These are phyloP conservation scores for Aspergillus biplanus DNA, from an alignment of 495 filamentous ascomycete genomes.

Conservation along the genomic window DNA sequence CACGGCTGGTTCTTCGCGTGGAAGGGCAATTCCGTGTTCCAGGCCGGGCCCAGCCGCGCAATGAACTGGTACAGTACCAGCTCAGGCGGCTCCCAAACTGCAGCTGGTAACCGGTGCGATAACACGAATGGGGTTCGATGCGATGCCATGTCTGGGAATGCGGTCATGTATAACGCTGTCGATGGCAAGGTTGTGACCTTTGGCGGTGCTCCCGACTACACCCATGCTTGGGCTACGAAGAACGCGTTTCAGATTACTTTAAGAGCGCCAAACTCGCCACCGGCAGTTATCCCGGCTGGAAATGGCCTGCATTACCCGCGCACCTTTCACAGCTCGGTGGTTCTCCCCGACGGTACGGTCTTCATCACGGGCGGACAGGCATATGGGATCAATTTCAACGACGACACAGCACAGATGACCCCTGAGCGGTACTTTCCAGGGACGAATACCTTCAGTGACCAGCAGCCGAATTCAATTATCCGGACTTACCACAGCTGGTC, in stretches of 20 bases:
- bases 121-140: constrained; percentile 31
- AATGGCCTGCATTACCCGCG: constrained; percentile 47
- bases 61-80: constrained; percentile 62
- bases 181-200: constrained; percentile 57
- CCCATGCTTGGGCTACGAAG: constrained; percentile 37
- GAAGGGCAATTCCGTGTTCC: constrained; percentile 57
- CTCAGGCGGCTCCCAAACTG: constrained; percentile 39
- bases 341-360: constrained; percentile 60
- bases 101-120: constrained; percentile 36
- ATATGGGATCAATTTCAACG: constrained; percentile 51
- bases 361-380: constrained; percentile 59
- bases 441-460: constrained; percentile 39
- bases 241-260: constrained; percentile 55
- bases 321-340: constrained; percentile 56
- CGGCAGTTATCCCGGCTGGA: constrained; percentile 32
- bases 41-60: constrained; percentile 56
- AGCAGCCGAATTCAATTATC: constrained; percentile 45
- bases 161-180: constrained; percentile 60
- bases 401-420: constrained; percentile 40
- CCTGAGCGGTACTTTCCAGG: constrained; percentile 58
- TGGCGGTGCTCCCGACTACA: constrained; percentile 54
- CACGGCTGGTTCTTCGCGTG: constrained; percentile 66
- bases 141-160: constrained; percentile 59
- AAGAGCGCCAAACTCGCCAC: constrained; percentile 28
- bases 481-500: constrained; percentile 60